Percentiles rank a stretch among this genome's conserved stretches.
Evolutionary conservation across 2,329 filamentous ascomycete species (phyloP).

Genomic region (Apiospora malaysiana): DNA sequence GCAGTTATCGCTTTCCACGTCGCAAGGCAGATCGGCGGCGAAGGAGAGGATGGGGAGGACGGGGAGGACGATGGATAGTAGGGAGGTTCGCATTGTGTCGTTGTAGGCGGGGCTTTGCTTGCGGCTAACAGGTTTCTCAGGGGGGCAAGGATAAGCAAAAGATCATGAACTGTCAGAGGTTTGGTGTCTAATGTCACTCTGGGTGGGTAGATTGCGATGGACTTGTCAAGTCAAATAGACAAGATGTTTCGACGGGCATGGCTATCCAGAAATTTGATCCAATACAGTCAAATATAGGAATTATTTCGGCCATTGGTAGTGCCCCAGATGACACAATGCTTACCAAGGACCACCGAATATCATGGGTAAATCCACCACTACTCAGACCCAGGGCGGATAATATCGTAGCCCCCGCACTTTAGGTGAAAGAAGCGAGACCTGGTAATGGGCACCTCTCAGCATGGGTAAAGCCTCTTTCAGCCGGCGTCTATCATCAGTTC

Average conservation of each 20-base stretch:
- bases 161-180: neutral
- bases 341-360: neutral
- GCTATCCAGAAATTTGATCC: neutral
- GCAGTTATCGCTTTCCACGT: slow-evolving; percentile 21
- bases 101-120: neutral
- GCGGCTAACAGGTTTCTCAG: neutral
- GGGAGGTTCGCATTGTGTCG: neutral
- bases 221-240: neutral
- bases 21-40: slow-evolving; percentile 18
- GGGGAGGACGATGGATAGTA: neutral
- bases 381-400: slow-evolving; percentile 8
- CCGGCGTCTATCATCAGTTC: neutral
- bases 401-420: slow-evolving; percentile 6
- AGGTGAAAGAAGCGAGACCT: neutral
- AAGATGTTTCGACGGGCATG: neutral
- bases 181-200: neutral
- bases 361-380: slow-evolving; percentile 2
- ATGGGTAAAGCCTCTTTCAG: slow-evolving; percentile 1
- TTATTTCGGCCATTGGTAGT: neutral
- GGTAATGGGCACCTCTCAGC: neutral
- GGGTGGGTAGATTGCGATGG: neutral
- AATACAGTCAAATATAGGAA: neutral
- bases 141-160: neutral
- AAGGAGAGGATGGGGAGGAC: neutral
- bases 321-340: neutral